Conservation (phyloP, 2,329 filamentous ascomycete genomes). For the Arthrobotrys entomopaga region DNA sequence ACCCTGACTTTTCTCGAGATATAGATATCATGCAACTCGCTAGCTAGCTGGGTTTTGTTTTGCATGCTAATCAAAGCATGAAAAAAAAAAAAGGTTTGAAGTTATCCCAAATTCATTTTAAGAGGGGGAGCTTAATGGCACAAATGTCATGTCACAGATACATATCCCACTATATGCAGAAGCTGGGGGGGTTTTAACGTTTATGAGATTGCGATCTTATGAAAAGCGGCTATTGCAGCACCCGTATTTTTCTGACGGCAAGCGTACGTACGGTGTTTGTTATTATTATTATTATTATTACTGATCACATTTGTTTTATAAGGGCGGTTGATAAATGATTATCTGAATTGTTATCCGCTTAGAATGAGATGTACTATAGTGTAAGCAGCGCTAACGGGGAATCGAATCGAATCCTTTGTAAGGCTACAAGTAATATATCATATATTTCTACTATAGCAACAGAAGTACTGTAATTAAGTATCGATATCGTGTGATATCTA, state of each 20-base stretch:
- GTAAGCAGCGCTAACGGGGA: neutral
- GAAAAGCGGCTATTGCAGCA: slow-evolving; percentile 46
- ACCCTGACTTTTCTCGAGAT: slow-evolving; percentile 21
- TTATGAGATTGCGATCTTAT: slow-evolving; percentile 32
- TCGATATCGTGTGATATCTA: slow-evolving; percentile 14
- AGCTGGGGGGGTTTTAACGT: slow-evolving; percentile 25
- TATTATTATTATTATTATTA: slow-evolving; percentile 14
- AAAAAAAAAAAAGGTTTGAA: slow-evolving; percentile 22
- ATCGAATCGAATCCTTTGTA: no score
- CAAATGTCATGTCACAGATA: slow-evolving; percentile 38
- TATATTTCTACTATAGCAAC: no score
- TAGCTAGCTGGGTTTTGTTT: no score
- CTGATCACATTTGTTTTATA: slow-evolving; percentile 25
- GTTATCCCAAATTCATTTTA: slow-evolving; percentile 22
- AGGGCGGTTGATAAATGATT: no score
- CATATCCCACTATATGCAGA: slow-evolving; percentile 28
- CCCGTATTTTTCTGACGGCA: slow-evolving; percentile 33
- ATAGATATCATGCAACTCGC: no score
- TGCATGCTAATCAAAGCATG: slow-evolving; percentile 1
- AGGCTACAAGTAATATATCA: no score
- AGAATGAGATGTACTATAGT: no score
- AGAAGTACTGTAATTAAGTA: no score
- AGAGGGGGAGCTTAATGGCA: slow-evolving; percentile 40
- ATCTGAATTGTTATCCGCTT: no score
- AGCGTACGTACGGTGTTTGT: slow-evolving; percentile 18